phyloP scores from a whole-genome alignment of 1,284 basidiomycete genomes.

The Trichosporon asahii region DNA sequence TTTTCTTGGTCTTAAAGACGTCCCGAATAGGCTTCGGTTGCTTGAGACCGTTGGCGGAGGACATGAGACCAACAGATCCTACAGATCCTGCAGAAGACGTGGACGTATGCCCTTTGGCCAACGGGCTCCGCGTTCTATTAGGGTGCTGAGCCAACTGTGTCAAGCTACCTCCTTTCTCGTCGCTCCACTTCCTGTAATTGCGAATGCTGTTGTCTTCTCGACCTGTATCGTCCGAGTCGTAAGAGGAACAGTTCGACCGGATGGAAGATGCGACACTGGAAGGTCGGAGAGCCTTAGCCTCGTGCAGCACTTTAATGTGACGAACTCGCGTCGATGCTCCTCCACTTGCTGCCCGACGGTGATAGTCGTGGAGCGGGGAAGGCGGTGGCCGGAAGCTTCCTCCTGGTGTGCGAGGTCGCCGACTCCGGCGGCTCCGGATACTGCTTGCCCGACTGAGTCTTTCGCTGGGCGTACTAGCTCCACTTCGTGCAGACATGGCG shows the following conservation, averaged over 20 bases:
- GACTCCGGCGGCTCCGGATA: conserved; percentile 39
- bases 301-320: conserved; percentile 46
- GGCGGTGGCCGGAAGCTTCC: conserved; percentile 27
- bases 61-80: background rate
- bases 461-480: conserved; percentile 27
- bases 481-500: background rate
- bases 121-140: background rate
- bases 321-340: conserved; percentile 39
- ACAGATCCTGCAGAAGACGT: background rate
- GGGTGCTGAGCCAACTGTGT: background rate
- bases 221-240: conserved; percentile 32
- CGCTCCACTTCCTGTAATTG: conserved; percentile 1
- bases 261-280: conserved; percentile 39
- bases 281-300: conserved; percentile 36
- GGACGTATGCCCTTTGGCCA: conserved; percentile 12
- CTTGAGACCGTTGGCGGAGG: background rate
- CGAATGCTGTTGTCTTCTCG: conserved; percentile 21
- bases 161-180: conserved; percentile 11
- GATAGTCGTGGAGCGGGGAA: conserved; percentile 47
- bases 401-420: conserved; percentile 28
- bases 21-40: conserved; percentile 44
- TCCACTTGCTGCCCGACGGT: conserved; percentile 41
- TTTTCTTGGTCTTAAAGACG: conserved; percentile 50
- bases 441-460: conserved; percentile 46
- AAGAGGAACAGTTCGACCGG: conserved; percentile 37